These are phyloP conservation scores for Cutaneotrichosporon spelunceum DNA, from an alignment of 1,284 basidiomycete species.

Conservation along the genomic window DNA sequence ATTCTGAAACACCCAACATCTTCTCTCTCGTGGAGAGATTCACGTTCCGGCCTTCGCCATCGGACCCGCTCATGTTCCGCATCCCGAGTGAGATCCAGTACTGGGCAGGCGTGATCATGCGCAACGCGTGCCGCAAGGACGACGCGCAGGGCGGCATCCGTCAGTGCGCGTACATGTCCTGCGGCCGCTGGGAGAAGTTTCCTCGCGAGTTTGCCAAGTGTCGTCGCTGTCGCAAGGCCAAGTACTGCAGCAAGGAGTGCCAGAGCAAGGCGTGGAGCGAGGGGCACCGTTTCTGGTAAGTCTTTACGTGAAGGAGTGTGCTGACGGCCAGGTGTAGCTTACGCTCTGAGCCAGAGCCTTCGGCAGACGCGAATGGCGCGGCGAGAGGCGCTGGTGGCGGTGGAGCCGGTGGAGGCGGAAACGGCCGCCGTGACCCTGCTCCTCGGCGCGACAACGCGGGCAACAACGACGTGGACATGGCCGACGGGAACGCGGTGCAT, in stretches of 20 bases:
- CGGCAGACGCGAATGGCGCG: constrained; percentile 10
- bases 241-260: constrained; percentile 97
- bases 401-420: constrained; percentile 21
- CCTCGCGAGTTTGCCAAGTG: constrained; percentile 98
- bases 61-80: constrained; percentile 67
- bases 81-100: constrained; percentile 93
- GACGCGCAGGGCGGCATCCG: constrained; percentile 86
- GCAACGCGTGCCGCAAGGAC: constrained; percentile 97
- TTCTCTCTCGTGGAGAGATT: constrained; percentile 95
- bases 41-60: constrained; percentile 83
- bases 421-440: constrained; percentile 14
- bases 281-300: constrained; percentile 72
- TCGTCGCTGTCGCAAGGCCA: constrained; percentile 90
- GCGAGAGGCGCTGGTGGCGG: constrained; percentile 13
- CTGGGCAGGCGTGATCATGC: constrained; percentile 99
- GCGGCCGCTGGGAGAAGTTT: constrained; percentile 89
- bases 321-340: constrained; percentile 31
- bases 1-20: constrained; percentile 66
- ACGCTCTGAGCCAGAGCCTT: constrained; percentile 32
- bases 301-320: background rate
- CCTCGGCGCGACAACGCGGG: constrained; percentile 19
- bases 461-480: constrained; percentile 15
- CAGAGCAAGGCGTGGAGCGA: constrained; percentile 97
- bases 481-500: constrained; percentile 4
- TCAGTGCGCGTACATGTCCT: constrained; percentile 97